Evolutionary conservation across 768 basidiomycete species (phyloP).

Genomic region (Mycena maculata): DNA sequence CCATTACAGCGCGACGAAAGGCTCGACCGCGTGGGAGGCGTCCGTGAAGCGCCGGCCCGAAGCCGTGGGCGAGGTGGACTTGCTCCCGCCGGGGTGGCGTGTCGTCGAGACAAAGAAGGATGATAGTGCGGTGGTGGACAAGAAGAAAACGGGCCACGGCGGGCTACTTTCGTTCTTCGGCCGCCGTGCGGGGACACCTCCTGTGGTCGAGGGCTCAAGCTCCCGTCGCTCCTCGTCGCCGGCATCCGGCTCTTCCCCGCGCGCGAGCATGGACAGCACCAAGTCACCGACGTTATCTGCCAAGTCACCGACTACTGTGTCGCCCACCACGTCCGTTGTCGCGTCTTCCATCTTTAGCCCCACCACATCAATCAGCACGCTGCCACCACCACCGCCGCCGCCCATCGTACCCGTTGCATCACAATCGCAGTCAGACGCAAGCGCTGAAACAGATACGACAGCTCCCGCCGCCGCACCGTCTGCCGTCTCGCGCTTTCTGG

Average conservation of each 20-base stretch:
- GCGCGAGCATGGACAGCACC: constrained; percentile 45
- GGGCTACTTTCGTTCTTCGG: constrained; percentile 83
- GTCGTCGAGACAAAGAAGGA: constrained; percentile 65
- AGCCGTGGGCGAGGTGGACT: constrained; percentile 59
- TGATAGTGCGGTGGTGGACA: constrained; percentile 51
- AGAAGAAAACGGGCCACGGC: constrained; percentile 61
- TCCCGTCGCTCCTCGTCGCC: constrained; percentile 39
- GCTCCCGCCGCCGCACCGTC: constrained; percentile 58
- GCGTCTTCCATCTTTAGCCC: constrained; percentile 23
- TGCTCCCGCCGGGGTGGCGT: constrained; percentile 77
- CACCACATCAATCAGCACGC: constrained; percentile 17
- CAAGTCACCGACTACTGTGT: constrained; percentile 33
- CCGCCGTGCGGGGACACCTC: constrained; percentile 50
- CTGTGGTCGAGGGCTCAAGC: constrained; percentile 38
- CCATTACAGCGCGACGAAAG: constrained; percentile 76
- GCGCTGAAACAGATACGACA: constrained; percentile 29
- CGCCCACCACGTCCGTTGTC: constrained; percentile 30
- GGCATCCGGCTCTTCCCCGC: constrained; percentile 28
- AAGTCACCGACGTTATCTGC: constrained; percentile 33
- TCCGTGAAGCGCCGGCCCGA: constrained; percentile 68
- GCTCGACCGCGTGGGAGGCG: constrained; percentile 81
- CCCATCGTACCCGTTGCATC: constrained; percentile 22
- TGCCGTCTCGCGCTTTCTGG: constrained; percentile 86
- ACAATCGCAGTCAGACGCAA: constrained; percentile 28
- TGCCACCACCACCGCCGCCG: constrained; percentile 32